These are phyloP conservation scores for Rhizopogon hawkerae DNA, from an alignment of 1,284 basidiomycete genomes.

Conservation along the genomic window DNA sequence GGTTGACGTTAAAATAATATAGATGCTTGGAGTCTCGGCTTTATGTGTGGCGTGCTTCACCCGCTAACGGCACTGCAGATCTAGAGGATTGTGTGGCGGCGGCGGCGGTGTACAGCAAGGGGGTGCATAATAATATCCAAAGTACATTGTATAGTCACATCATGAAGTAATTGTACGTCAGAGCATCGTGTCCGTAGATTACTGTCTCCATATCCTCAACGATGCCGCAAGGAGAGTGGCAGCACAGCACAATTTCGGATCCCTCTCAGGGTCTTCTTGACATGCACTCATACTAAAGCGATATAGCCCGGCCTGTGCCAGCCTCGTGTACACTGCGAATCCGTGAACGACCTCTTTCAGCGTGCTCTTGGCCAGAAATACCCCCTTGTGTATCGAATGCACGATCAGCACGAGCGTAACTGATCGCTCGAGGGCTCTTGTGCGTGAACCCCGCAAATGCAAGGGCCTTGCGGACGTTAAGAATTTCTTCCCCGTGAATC, in stretches of 20 bases:
- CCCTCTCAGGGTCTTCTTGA: constrained; percentile 19
- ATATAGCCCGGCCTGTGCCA: constrained; percentile 68
- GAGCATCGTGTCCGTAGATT: constrained; percentile 21
- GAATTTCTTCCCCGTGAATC: constrained; percentile 75
- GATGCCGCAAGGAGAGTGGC: constrained; percentile 25
- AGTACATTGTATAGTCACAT: constrained; percentile 1
- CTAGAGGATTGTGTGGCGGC: not conserved
- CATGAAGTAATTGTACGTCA: constrained; percentile 9
- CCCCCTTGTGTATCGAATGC: constrained; percentile 54
- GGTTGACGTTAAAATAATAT: not conserved
- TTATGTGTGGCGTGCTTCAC: too few relatives aligned
- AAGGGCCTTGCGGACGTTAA: constrained; percentile 84
- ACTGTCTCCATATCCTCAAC: constrained; percentile 25
- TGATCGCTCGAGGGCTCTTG: constrained; percentile 72
- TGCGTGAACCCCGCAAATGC: constrained; percentile 88
- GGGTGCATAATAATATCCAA: not conserved
- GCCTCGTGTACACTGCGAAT: constrained; percentile 49
- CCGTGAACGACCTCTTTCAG: constrained; percentile 52
- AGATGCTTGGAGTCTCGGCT: too few relatives aligned
- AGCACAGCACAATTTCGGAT: constrained; percentile 25
- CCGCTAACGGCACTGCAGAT: not conserved
- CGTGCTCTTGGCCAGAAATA: constrained; percentile 39
- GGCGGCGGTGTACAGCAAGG: not conserved
- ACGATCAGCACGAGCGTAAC: constrained; percentile 63
- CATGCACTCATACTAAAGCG: constrained; percentile 46